Evolutionary conservation across 148 eudicot species (phyloP).

Genomic region (Pharnaceum exiguum): DNA sequence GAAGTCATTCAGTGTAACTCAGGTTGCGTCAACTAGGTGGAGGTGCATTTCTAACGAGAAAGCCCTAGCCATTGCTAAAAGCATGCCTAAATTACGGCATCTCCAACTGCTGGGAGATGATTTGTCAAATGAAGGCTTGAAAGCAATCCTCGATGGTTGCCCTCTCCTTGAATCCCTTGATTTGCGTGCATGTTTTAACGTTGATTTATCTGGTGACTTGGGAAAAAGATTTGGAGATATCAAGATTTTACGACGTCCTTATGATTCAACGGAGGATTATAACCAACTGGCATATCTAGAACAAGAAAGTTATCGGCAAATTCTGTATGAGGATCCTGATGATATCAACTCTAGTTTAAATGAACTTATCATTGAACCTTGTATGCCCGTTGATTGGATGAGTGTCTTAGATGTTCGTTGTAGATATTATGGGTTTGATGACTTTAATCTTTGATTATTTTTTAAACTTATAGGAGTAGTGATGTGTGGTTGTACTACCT

Average conservation of each 20-base stretch:
- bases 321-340: neutral
- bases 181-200: conserved; percentile 30
- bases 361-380: no score
- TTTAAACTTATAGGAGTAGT: no score
- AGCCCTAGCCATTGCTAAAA: conserved; percentile 41
- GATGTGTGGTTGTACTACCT: no score
- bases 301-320: no score
- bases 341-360: no score
- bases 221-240: conserved; percentile 29
- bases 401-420: no score
- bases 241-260: conserved; percentile 24
- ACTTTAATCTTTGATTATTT: no score
- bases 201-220: conserved; percentile 24
- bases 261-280: conserved; percentile 28
- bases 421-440: no score
- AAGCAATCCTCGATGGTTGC: conserved; percentile 42
- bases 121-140: conserved; percentile 39
- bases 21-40: conserved; percentile 7
- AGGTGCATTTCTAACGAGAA: conserved; percentile 14
- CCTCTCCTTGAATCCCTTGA: conserved; percentile 53
- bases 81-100: conserved; percentile 34
- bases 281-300: neutral
- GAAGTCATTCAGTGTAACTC: conserved; percentile 43
- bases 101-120: conserved; percentile 41
- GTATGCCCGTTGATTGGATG: no score